phyloP scores from a whole-genome alignment of 768 basidiomycete genomes.

The Termitomyces sp. region DNA sequence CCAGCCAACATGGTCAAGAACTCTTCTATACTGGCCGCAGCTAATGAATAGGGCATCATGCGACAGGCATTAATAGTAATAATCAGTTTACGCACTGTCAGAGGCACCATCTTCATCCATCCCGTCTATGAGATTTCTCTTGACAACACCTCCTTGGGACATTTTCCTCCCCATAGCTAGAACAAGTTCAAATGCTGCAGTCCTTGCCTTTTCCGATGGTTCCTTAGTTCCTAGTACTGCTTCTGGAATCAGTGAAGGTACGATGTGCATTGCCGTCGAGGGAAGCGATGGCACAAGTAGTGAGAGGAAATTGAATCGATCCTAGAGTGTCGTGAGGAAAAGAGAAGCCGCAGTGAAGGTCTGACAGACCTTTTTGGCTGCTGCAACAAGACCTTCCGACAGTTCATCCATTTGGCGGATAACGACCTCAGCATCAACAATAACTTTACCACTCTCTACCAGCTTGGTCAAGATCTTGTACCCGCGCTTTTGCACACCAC shows the following conservation, averaged over 20 bases:
- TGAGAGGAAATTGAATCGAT: slow-evolving; percentile 77
- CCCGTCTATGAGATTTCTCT: slow-evolving; percentile 71
- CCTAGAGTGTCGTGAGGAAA: slow-evolving; percentile 41
- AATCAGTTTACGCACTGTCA: slow-evolving; percentile 39
- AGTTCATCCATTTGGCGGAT: slow-evolving; percentile 66
- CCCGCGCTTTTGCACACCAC: slow-evolving; percentile 91
- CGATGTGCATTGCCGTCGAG: slow-evolving; percentile 70
- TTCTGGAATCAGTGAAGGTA: slow-evolving; percentile 90
- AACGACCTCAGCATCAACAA: slow-evolving; percentile 52
- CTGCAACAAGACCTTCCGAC: slow-evolving; percentile 64
- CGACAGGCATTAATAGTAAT: background rate
- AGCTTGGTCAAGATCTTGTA: slow-evolving; percentile 85
- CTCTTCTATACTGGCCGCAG: slow-evolving; percentile 79
- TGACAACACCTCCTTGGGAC: slow-evolving; percentile 81
- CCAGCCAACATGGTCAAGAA: slow-evolving; percentile 97
- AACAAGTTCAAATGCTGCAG: slow-evolving; percentile 86
- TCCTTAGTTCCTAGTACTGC: slow-evolving; percentile 96
- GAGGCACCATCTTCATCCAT: slow-evolving; percentile 71
- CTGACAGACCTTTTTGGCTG: slow-evolving; percentile 76
- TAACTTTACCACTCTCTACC: slow-evolving; percentile 60
- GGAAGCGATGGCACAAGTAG: slow-evolving; percentile 69
- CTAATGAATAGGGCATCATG: slow-evolving; percentile 25
- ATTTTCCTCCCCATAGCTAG: slow-evolving; percentile 93
- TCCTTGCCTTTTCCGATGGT: slow-evolving; percentile 88
- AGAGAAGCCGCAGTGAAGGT: background rate